A percentile compares a stretch with the other conserved stretches of the same genome.
Conservation (phyloP, 768 basidiomycete species). For the Tremella yokohamensis region DNA sequence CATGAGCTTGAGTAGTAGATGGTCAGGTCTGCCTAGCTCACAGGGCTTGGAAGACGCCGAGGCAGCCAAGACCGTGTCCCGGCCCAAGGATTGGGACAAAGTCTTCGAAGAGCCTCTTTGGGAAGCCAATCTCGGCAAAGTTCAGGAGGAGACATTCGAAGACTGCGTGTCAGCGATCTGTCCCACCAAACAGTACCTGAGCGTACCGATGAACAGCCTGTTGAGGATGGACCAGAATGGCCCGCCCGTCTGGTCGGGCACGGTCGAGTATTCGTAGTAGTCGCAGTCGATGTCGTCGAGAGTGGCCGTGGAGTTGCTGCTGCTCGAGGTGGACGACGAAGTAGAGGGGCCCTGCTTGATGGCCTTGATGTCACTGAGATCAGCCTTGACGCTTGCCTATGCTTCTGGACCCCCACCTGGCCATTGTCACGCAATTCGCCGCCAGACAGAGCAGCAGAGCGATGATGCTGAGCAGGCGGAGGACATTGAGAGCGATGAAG, state of each 20-base stretch:
- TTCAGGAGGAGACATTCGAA: slow-evolving; percentile 77
- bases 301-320: slow-evolving; percentile 4
- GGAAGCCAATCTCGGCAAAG: slow-evolving; percentile 79
- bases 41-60: slow-evolving; percentile 85
- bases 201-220: slow-evolving; percentile 67
- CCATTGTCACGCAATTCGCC: slow-evolving; percentile 56
- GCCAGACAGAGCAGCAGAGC: slow-evolving; percentile 74
- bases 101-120: slow-evolving; percentile 62
- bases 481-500: slow-evolving; percentile 63
- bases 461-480: slow-evolving; percentile 75
- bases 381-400: neutral
- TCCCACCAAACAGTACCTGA: neutral
- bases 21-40: slow-evolving; percentile 52
- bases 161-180: slow-evolving; percentile 45
- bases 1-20: slow-evolving; percentile 2
- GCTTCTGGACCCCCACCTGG: slow-evolving; percentile 31
- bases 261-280: slow-evolving; percentile 68
- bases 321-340: slow-evolving; percentile 8
- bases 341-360: slow-evolving; percentile 26
- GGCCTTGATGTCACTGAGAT: slow-evolving; percentile 45
- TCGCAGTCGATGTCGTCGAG: slow-evolving; percentile 59
- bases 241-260: slow-evolving; percentile 86
- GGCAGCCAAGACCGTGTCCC: slow-evolving; percentile 76
- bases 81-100: slow-evolving; percentile 84
- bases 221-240: slow-evolving; percentile 88